Percentiles rank a stretch among this genome's conserved stretches.
Evolutionary conservation across 2,329 filamentous ascomycete genomes (phyloP).

Genomic region (Elsinoe perseae): DNA sequence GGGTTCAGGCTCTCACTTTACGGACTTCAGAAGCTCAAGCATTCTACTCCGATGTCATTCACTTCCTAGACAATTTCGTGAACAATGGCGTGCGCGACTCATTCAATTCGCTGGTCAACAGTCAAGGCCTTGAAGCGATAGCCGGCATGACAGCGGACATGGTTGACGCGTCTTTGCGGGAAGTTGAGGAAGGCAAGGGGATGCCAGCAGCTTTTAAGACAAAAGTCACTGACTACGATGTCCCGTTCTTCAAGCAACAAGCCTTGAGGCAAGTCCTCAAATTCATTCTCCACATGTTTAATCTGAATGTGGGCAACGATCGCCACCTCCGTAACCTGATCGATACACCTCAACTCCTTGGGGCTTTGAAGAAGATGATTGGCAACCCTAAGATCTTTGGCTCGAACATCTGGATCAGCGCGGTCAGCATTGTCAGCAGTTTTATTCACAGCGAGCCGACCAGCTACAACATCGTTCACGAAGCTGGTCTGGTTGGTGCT

Average conservation of each 20-base stretch:
- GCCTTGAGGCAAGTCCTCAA: constrained; percentile 90
- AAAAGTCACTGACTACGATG: constrained; percentile 80
- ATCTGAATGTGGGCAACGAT: constrained; percentile 65
- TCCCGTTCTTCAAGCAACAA: constrained; percentile 88
- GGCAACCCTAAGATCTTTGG: constrained; percentile 73
- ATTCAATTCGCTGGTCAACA: constrained; percentile 72
- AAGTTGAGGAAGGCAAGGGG: constrained; percentile 61
- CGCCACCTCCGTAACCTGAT: constrained; percentile 86
- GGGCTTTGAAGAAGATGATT: constrained; percentile 71
- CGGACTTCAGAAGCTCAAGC: constrained; percentile 75
- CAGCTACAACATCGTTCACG: constrained; percentile 90
- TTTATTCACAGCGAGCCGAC: constrained; percentile 99
- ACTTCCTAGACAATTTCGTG: constrained; percentile 81
- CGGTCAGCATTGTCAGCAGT: constrained; percentile 82
- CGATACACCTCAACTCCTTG: constrained; percentile 78
- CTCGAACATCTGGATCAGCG: constrained; percentile 91
- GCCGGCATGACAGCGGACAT: constrained; percentile 78
- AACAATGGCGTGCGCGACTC: constrained; percentile 71
- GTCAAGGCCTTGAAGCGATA: constrained; percentile 80
- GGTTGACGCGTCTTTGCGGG: constrained; percentile 60
- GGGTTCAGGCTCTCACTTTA: constrained; percentile 80
- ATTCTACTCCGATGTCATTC: constrained; percentile 73
- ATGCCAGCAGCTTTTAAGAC: constrained; percentile 67
- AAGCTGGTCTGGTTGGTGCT: constrained; percentile 81
- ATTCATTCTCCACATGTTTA: constrained; percentile 92